A percentile compares a stretch with the other conserved stretches of the same genome.
Conservation (phyloP, 2,329 filamentous ascomycete species). For the Cytospora leucostoma region DNA sequence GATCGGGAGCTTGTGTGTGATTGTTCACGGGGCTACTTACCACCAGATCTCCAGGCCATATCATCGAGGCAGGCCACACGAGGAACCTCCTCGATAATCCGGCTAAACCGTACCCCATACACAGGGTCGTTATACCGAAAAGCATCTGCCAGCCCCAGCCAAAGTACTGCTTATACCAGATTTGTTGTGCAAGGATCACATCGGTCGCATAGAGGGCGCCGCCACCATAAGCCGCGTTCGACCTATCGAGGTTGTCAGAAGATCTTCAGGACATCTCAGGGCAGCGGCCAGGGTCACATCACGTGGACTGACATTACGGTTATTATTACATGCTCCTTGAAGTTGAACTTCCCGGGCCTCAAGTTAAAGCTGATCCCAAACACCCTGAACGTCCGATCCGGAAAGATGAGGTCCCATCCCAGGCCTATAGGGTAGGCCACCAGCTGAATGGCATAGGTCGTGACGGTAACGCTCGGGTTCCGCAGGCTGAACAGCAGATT, state of each 20-base stretch:
- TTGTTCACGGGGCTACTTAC: neutral
- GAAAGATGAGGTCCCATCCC: constrained; percentile 57
- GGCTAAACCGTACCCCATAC: constrained; percentile 65
- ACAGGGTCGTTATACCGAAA: constrained; percentile 60
- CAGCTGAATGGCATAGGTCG: constrained; percentile 63
- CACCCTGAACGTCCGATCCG: constrained; percentile 52
- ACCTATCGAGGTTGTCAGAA: constrained; percentile 28
- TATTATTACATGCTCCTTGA: constrained; percentile 63
- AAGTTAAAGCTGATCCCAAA: constrained; percentile 58
- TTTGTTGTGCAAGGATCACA: constrained; percentile 52
- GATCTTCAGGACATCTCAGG: neutral
- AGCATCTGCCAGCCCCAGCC: constrained; percentile 49
- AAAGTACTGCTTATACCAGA: constrained; percentile 60
- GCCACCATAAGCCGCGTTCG: constrained; percentile 57
- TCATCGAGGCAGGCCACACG: constrained; percentile 63
- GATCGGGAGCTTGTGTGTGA: no score
- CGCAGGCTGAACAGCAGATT: constrained; percentile 64
- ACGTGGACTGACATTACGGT: constrained; percentile 56
- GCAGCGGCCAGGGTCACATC: neutral
- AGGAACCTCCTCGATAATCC: constrained; percentile 61
- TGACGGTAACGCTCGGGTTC: constrained; percentile 60
- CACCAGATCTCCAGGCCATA: constrained; percentile 59
- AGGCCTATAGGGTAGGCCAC: constrained; percentile 61
- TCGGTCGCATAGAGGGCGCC: constrained; percentile 59
- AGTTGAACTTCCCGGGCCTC: constrained; percentile 59